Conservation (phyloP, 75 land plant species). For the Azolla pinnata region DNA sequence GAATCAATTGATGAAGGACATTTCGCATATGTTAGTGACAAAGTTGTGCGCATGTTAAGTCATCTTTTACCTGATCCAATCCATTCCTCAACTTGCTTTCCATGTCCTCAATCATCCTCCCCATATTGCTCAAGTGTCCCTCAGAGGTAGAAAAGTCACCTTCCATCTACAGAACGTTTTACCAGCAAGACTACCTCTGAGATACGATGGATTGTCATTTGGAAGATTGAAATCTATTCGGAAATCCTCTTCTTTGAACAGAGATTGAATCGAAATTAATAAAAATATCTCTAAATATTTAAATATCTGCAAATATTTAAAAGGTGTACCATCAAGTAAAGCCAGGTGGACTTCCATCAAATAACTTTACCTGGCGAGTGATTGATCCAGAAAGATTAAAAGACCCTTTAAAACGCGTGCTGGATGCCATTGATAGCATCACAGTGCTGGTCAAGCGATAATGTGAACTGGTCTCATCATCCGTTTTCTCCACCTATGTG, state of each 20-base stretch:
- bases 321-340: too few species aligned
- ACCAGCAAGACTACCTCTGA: too few species aligned
- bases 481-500: slow-evolving; percentile 46
- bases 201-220: too few species aligned
- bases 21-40: too few species aligned
- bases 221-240: too few species aligned
- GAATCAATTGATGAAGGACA: too few species aligned
- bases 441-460: slow-evolving; percentile 86
- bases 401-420: slow-evolving; percentile 49
- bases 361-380: slow-evolving; percentile 79
- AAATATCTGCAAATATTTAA: too few species aligned
- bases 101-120: slow-evolving; percentile 94
- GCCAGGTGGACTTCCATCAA: too few species aligned
- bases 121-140: slow-evolving; percentile 92
- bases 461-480: slow-evolving; percentile 53
- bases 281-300: too few species aligned
- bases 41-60: too few species aligned
- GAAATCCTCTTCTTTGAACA: too few species aligned
- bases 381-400: slow-evolving; percentile 87
- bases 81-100: slow-evolving; percentile 87
- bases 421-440: slow-evolving; percentile 80
- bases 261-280: too few species aligned
- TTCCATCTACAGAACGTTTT: slow-evolving; percentile 45
- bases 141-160: slow-evolving; percentile 50
- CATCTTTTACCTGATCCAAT: slow-evolving; percentile 93